Percentiles rank a stretch among this genome's conserved stretches.
These are phyloP conservation scores for Diaporthe vaccinii DNA, from an alignment of 2,329 filamentous ascomycete species.

Conservation along the genomic window DNA sequence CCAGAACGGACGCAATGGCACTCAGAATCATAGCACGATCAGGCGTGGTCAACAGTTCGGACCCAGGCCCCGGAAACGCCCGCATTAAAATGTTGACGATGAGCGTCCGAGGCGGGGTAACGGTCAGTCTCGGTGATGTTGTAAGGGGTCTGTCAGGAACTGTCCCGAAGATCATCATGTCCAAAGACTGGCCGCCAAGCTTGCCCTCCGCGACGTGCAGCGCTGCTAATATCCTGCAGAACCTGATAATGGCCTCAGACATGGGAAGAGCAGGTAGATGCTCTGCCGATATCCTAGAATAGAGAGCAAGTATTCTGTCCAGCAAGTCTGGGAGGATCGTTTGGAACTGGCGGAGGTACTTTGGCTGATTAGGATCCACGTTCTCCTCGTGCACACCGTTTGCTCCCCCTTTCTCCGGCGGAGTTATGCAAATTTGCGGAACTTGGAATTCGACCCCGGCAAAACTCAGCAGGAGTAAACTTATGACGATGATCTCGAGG, in stretches of 20 bases:
- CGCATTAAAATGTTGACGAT: conserved; percentile 76
- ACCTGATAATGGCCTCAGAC: conserved; percentile 80
- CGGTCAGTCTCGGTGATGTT: conserved; percentile 68
- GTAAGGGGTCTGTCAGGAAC: conserved; percentile 64
- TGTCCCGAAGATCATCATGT: conserved; percentile 75
- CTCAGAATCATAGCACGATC: conserved; percentile 86
- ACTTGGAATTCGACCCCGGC: conserved; percentile 85
- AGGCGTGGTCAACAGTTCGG: conserved; percentile 77
- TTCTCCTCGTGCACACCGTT: conserved; percentile 53
- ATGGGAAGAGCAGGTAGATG: conserved; percentile 78
- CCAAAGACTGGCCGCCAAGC: conserved; percentile 71
- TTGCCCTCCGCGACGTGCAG: conserved; percentile 76
- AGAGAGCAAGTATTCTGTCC: conserved; percentile 81
- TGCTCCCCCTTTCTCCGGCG: conserved; percentile 59
- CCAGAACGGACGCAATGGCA: conserved; percentile 89
- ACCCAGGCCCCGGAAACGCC: conserved; percentile 76
- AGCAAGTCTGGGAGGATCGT: conserved; percentile 78
- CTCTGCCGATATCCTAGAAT: conserved; percentile 78
- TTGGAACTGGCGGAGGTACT: conserved; percentile 68
- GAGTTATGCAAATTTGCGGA: conserved; percentile 67
- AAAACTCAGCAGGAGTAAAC: conserved; percentile 87
- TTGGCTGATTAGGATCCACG: conserved; percentile 62
- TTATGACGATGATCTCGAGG: conserved; percentile 87
- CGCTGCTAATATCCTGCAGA: conserved; percentile 77
- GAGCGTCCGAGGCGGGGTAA: conserved; percentile 70